phyloP scores from a whole-genome alignment of 2,329 filamentous ascomycete genomes.

The Aurifilum marmelostoma region DNA sequence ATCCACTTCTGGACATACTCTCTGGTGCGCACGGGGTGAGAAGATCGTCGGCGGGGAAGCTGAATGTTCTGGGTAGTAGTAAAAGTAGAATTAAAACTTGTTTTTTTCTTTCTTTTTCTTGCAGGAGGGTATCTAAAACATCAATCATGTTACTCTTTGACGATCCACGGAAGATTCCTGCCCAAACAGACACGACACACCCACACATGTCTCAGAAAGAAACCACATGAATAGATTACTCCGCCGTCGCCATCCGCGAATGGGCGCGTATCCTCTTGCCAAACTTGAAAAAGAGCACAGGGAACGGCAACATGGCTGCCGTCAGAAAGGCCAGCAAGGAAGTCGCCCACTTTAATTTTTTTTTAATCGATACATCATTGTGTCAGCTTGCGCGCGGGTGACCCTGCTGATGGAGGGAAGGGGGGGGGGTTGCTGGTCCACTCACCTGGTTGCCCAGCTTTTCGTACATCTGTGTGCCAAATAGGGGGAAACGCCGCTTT shows the following conservation, averaged over 20 bases:
- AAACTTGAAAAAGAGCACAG: conserved; percentile 64
- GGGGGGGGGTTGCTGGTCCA: neutral
- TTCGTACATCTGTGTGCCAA: conserved; percentile 74
- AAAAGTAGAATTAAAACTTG: neutral
- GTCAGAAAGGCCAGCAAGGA: conserved; percentile 64
- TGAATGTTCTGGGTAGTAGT: neutral
- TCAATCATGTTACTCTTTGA: neutral
- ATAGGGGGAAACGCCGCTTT: conserved; percentile 74
- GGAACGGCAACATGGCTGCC: conserved; percentile 65
- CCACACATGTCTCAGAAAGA: neutral
- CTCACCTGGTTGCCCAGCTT: conserved; percentile 62
- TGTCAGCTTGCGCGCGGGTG: conserved; percentile 21
- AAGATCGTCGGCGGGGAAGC: neutral
- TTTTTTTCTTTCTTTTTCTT: too few species aligned
- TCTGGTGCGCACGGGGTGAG: neutral
- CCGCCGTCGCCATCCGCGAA: conserved; percentile 54
- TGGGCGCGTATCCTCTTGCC: conserved; percentile 59
- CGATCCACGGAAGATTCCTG: neutral
- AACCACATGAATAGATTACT: conserved; percentile 22
- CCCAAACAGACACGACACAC: neutral
- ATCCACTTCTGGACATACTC: neutral
- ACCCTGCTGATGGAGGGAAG: conserved; percentile 5
- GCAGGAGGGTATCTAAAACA: conserved; percentile 12
- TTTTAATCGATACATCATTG: conserved; percentile 16
- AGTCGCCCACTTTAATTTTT: conserved; percentile 61